Evolutionary conservation across 768 basidiomycete species (phyloP), one percentile per base, ranked within the genome.

Genomic region (Kwoniella mangroviensis): DNA sequence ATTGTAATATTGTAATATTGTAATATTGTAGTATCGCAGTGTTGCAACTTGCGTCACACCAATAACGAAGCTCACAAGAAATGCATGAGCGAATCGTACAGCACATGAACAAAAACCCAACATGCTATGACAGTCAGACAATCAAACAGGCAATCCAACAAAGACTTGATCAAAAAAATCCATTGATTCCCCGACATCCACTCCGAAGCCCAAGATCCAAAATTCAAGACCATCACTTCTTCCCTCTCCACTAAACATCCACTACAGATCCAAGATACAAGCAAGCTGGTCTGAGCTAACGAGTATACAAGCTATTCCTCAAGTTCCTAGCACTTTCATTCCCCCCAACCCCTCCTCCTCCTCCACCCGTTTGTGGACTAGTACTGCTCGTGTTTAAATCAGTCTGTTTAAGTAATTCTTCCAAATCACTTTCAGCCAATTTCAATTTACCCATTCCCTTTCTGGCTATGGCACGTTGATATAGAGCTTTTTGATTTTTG

Each of bases 401-500:
- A 41, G 58, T 60, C 56, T 60, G 73, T 63, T 69, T 72, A 57
- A 81, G 69, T 40, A 77, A 70, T 53, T 78, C 77, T 41, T 67
- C 72, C 22, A 81, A 54, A 73, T 81, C 79, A 24, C 65, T 59
- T 63, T 83, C 81, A 9, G 82, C 82, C 51, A 82, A 81, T 49
- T 76, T 75, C 55, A 76, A 73, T 63, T 76, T 69, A 9, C 77
- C 79, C 72, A 81, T 60, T 1, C 81, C 81, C 40, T 73, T 73
- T 15, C 82, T 62, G 21, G 80, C 79, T 17, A 82, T 43, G 4
- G 81, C 82, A 42, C 82, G 74, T 58, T 81, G 79, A 69, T 81
- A 83, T 55, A 78, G 77, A 15, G 82, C 82, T 63, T 83, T 83
- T 53, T 77, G 74, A 56, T 83, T 81, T 58, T 81, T 80, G 21